Conservation (phyloP, 1,284 basidiomycete species). For the Austroboletus niveus region DNA sequence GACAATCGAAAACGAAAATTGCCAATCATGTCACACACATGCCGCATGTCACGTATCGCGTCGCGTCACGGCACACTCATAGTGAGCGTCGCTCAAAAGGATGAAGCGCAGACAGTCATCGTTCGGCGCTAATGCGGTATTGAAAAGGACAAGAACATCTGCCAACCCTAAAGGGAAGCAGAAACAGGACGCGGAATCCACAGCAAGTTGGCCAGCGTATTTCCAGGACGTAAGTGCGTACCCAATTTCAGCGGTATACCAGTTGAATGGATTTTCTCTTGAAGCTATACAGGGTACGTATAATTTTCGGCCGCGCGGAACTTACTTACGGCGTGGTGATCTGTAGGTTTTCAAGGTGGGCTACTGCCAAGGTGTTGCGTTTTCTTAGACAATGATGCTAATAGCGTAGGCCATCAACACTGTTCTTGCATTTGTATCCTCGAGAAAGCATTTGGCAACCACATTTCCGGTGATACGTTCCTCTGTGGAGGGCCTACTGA, state of each 20-base stretch:
- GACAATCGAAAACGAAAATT: not conserved
- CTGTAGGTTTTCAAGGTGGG: conserved; percentile 35
- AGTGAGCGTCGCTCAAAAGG: not conserved
- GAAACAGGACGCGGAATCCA: conserved; percentile 7
- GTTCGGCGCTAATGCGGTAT: not conserved
- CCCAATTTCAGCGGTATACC: not conserved
- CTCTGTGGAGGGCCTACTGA: conserved; percentile 78
- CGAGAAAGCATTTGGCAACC: conserved; percentile 78
- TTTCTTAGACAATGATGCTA: not conserved
- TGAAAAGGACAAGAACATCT: conserved; percentile 27
- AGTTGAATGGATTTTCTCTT: not conserved
- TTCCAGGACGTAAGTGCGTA: conserved; percentile 49
- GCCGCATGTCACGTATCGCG: conserved; percentile 21
- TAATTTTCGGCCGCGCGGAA: fast-evolving
- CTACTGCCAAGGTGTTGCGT: conserved; percentile 6
- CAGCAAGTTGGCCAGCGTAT: conserved; percentile 52
- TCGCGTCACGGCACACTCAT: conserved; percentile 13
- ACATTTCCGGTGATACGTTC: conserved; percentile 76
- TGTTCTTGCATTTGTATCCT: conserved; percentile 84
- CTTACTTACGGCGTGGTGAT: not conserved
- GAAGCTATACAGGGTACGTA: conserved; percentile 29
- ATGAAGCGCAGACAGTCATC: conserved; percentile 27
- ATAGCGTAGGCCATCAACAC: conserved; percentile 76
- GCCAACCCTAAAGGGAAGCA: conserved; percentile 23
- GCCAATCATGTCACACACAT: not conserved